Evolutionary conservation across 371 early-diverging fungal species (phyloP).

Genomic region (Actinomortierella ambigua): DNA sequence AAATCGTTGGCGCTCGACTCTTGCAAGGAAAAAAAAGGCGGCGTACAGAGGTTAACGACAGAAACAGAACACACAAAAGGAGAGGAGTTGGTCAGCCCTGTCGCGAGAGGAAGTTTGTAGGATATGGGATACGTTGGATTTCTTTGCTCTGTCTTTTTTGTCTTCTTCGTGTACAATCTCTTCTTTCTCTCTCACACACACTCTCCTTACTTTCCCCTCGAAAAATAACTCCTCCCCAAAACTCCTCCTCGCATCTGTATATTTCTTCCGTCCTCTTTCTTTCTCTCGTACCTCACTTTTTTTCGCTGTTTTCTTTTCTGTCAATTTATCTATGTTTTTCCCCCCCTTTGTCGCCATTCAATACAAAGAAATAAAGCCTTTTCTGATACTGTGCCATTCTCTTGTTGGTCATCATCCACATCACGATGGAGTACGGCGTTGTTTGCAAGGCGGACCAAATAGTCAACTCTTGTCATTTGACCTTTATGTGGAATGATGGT

Average conservation of each 20-base stretch:
- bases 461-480: too few species aligned
- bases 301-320: not conserved
- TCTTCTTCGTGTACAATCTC: not conserved
- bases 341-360: not conserved
- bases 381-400: not conserved
- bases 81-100: too few species aligned
- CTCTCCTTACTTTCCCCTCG: not conserved
- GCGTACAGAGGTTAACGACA: too few species aligned
- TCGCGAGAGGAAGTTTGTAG: too few species aligned
- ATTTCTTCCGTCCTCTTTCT: not conserved
- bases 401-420: not conserved
- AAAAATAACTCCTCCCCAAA: too few species aligned
- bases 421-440: too few species aligned
- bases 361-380: not conserved
- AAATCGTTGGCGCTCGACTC: too few species aligned
- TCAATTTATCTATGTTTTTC: not conserved
- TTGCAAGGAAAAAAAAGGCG: too few species aligned
- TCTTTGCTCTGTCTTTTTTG: not conserved
- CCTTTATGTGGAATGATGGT: too few species aligned
- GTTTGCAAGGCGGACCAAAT: too few species aligned
- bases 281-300: not conserved
- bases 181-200: conserved; percentile 2
- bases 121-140: not conserved
- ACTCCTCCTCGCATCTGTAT: too few species aligned
- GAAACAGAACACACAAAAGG: too few species aligned